Evolutionary conservation across 495 filamentous ascomycete species (phyloP), one percentile per base, ranked within the genome.

Genomic region (Podospora conica): DNA sequence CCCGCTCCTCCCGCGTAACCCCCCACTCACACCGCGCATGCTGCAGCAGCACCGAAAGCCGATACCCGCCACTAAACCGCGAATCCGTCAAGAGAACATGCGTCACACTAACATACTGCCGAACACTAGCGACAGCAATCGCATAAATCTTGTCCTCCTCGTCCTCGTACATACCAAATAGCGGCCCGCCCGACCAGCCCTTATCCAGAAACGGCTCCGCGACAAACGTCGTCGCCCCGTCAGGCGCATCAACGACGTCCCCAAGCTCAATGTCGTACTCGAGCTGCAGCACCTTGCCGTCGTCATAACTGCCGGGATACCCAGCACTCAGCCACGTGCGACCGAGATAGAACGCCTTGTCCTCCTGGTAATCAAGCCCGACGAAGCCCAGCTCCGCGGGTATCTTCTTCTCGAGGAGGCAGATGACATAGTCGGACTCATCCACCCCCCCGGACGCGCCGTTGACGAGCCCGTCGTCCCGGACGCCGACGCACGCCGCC

Each of bases 171-270:
- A 58, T 23, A 9, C 59, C 59, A 24, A 40, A 61, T 28, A 61
- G 27, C 15, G 59, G 59, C 0, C 59, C 59, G 31, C 59, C 59
- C 59, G 59, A 61, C 59, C 59, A 61, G n/a, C 59, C 59, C 22
- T 61, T 23, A 11, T 33, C 59, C 10, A 48, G 25, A 21, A 21
- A 61, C 0, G 59, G 27, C 28, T 40, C n/a, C 1, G 28, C 21
- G n/a, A 48, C 18, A 23, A 48, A 20, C 0, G 18, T 31, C 25
- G n/a, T 25, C 5, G n/a, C 57, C 2, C 25, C 27, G 27, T 29
- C 57, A 9, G 57, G 9, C 25, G 57, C 9, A 59, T 25, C 57
- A 4, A 23, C 23, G 1, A 56, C 21, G 4, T 22, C 23, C 3
- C 23, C 21, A 1, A 56, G 23, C 55, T 56, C 25, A 9, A 59